phyloP scores from a whole-genome alignment of 495 filamentous ascomycete species.

The Aspergillus indologenus region DNA sequence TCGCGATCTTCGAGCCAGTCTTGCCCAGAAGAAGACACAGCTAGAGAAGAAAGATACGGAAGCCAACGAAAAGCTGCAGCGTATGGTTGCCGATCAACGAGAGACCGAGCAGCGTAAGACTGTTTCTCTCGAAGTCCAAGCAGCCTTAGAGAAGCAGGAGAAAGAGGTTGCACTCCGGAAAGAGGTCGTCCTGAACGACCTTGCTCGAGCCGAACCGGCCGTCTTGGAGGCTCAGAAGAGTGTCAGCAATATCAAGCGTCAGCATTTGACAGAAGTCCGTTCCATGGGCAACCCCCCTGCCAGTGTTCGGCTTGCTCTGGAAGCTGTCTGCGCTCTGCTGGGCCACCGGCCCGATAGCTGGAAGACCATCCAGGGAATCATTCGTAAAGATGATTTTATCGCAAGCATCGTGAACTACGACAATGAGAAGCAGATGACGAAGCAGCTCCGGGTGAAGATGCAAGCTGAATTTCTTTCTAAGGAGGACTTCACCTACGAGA shows the following conservation, averaged over 20 bases:
- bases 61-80: constrained; percentile 93
- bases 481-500: constrained; percentile 92
- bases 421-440: constrained; percentile 94
- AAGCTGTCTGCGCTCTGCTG: constrained; percentile 90
- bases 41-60: constrained; percentile 91
- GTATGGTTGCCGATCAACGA: constrained; percentile 94
- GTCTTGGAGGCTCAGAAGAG: constrained; percentile 90
- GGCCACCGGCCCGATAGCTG: constrained; percentile 88
- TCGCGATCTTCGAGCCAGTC: constrained; percentile 79
- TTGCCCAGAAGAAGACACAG: constrained; percentile 90
- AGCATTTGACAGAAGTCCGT: constrained; percentile 94
- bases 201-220: constrained; percentile 89
- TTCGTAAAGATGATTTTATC: constrained; percentile 94
- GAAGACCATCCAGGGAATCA: constrained; percentile 83
- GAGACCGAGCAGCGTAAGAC: constrained; percentile 91
- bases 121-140: constrained; percentile 83
- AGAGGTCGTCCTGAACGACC: constrained; percentile 81
- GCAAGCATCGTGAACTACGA: constrained; percentile 96
- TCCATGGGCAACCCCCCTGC: constrained; percentile 91
- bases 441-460: constrained; percentile 77
- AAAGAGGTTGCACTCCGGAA: constrained; percentile 77
- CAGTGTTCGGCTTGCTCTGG: constrained; percentile 86
- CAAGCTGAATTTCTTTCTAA: constrained; percentile 86
- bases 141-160: constrained; percentile 83
- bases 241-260: constrained; percentile 95